phyloP scores from a whole-genome alignment of 2,329 filamentous ascomycete genomes.

The Pseudopithomyces maydicus region DNA sequence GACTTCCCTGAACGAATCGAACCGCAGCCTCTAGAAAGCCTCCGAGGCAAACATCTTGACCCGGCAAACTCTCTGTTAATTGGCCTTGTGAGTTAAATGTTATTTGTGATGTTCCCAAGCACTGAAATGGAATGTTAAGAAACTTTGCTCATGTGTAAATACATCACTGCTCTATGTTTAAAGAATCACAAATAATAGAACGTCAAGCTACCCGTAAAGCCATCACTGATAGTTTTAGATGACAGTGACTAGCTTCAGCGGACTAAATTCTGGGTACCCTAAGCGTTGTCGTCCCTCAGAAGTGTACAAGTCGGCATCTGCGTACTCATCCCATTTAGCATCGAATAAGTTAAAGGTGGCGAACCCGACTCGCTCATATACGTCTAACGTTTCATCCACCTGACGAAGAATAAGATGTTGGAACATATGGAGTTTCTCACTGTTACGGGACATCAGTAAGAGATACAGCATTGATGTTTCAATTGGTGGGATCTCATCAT shows the following conservation, averaged over 20 bases:
- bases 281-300: neutral
- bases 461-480: neutral
- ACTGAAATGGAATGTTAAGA: too few species aligned
- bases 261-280: neutral
- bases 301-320: neutral
- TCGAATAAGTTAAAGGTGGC: neutral
- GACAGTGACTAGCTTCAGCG: neutral
- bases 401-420: neutral
- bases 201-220: too few species aligned
- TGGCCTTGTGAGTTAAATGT: too few species aligned
- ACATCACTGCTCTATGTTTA: too few species aligned
- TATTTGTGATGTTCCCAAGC: too few species aligned
- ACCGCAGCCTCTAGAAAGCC: too few species aligned
- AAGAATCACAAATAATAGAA: too few species aligned
- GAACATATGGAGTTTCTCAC: neutral
- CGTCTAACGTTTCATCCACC: neutral
- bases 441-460: neutral
- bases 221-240: neutral
- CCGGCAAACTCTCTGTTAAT: too few species aligned
- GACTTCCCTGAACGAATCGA: too few species aligned
- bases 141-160: too few species aligned
- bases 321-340: neutral
- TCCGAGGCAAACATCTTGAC: too few species aligned
- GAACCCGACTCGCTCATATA: neutral
- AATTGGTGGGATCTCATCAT: neutral